phyloP scores from a whole-genome alignment of 2,329 filamentous ascomycete species.

The Hypoxylon sp. region DNA sequence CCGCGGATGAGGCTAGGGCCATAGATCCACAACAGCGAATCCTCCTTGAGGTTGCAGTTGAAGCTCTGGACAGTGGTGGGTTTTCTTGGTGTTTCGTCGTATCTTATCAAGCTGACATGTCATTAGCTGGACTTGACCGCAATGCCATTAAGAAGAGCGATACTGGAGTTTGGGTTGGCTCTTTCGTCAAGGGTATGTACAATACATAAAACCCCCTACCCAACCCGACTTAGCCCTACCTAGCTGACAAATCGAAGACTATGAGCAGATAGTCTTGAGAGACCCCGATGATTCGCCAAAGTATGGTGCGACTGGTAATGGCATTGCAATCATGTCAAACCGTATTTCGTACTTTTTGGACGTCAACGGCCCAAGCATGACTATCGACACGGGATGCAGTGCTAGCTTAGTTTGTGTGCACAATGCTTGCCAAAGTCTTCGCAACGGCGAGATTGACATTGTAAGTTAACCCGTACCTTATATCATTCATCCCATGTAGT shows the following conservation, averaged over 20 bases:
- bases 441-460: conserved; percentile 52
- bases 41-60: conserved; percentile 50
- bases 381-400: conserved; percentile 64
- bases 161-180: conserved; percentile 49
- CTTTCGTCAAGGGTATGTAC: conserved; percentile 48
- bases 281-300: conserved; percentile 50
- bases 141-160: conserved; percentile 42
- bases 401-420: conserved; percentile 61
- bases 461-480: conserved; percentile 43
- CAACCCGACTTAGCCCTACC: not conserved
- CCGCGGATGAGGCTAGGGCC: conserved; percentile 65
- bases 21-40: conserved; percentile 60
- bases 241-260: conserved; percentile 48
- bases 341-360: conserved; percentile 61
- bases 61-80: conserved; percentile 49
- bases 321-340: conserved; percentile 57
- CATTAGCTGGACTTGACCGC: conserved; percentile 46
- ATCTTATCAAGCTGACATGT: conserved; percentile 1
- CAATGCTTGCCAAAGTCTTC: conserved; percentile 57
- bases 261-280: conserved; percentile 49
- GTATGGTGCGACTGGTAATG: conserved; percentile 56
- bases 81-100: not conserved
- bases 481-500: conserved; percentile 25
- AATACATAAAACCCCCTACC: not conserved
- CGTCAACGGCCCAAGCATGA: conserved; percentile 58